Evolutionary conservation across 2,329 filamentous ascomycete species (phyloP).

Genomic region (Aquanectria penicillioides): DNA sequence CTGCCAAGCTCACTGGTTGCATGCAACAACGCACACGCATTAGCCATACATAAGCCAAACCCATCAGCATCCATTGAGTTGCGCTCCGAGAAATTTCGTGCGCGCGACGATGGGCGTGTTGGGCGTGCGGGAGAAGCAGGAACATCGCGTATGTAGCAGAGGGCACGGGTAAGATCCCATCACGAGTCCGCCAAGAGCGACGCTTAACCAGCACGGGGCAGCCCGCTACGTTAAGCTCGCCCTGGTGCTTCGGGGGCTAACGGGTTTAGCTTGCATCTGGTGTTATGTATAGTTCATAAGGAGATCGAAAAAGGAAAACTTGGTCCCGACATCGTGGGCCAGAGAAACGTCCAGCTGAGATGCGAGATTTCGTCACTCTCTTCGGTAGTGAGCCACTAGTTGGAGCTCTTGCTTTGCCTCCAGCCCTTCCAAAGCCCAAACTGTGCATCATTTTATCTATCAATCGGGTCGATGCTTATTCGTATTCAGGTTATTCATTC

Average conservation of each 20-base stretch:
- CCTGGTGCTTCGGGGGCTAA: background rate
- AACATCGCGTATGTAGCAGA: background rate
- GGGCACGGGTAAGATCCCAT: background rate
- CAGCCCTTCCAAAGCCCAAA: background rate
- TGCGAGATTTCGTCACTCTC: slow-evolving; percentile 6
- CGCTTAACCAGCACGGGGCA: background rate
- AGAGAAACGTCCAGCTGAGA: slow-evolving; percentile 2
- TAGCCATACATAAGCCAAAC: background rate
- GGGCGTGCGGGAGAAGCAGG: slow-evolving; percentile 16
- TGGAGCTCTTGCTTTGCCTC: background rate
- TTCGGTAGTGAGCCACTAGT: slow-evolving; percentile 5
- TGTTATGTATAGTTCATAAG: slow-evolving; percentile 8
- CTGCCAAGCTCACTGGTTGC: slow-evolving; percentile 2
- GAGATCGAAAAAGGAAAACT: slow-evolving; percentile 1
- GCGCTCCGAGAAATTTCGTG: slow-evolving; percentile 8
- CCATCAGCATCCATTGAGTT: slow-evolving; percentile 3
- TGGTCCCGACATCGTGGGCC: slow-evolving; percentile 4
- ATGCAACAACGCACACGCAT: background rate
- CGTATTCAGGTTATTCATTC: too few relatives aligned
- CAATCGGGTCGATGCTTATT: too few relatives aligned
- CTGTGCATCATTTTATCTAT: too few relatives aligned
- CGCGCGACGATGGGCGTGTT: background rate
- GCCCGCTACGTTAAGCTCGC: background rate
- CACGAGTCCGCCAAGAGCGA: background rate
- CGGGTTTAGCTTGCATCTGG: background rate